phyloP scores from a whole-genome alignment of 495 filamentous ascomycete species.

The Beverwykella pulmonaria region DNA sequence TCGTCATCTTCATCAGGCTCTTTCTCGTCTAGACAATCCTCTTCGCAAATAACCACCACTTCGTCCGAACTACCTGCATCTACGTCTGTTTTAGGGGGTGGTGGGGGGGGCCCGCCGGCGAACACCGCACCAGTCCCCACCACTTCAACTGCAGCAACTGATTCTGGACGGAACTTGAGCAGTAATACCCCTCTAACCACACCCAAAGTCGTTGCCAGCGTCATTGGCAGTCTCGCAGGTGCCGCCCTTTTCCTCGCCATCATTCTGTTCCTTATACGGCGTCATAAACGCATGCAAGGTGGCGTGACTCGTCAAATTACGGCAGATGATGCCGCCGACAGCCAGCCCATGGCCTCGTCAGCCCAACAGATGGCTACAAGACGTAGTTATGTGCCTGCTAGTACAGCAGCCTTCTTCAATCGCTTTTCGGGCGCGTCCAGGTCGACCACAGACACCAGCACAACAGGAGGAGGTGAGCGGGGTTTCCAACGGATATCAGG shows the following conservation, averaged over 20 bases:
- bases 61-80: neutral
- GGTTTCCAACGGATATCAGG: conserved; percentile 38
- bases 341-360: conserved; percentile 21
- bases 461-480: conserved; percentile 17
- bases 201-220: conserved; percentile 33
- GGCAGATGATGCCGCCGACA: conserved; percentile 18
- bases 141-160: conserved; percentile 3
- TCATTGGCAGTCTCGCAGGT: conserved; percentile 38
- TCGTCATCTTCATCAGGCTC: conserved; percentile 9
- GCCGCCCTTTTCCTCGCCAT: conserved; percentile 27
- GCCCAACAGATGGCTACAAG: conserved; percentile 27
- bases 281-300: conserved; percentile 31
- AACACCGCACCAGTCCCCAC: conserved; percentile 1
- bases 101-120: conserved; percentile 1
- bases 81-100: neutral
- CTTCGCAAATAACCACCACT: neutral
- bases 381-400: conserved; percentile 20
- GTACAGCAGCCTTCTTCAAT: conserved; percentile 33
- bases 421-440: conserved; percentile 32
- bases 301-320: conserved; percentile 14
- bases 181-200: conserved; percentile 17
- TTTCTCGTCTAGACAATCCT: neutral
- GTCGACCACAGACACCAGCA: conserved; percentile 30
- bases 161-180: neutral
- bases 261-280: conserved; percentile 27